Base-by-base conservation (phyloP, 495 filamentous ascomycete species). In the Hypoxylon perforatum region DNA sequence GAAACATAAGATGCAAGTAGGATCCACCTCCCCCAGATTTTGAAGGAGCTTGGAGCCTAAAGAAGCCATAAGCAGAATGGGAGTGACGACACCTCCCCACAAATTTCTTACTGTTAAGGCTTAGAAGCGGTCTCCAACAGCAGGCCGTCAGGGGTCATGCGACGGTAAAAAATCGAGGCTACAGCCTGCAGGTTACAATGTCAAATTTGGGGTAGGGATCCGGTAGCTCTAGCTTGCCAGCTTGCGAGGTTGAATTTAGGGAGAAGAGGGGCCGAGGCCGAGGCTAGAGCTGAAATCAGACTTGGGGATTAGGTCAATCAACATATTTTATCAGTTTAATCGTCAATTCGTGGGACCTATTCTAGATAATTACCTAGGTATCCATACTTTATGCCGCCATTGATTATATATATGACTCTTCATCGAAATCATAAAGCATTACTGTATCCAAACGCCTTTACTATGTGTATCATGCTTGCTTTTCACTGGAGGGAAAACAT, bases 21-120 rank as follows among this genome's bases (percentile, higher is more conserved):
- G 49, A 25, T 46, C 55, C 55, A 65, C 62, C 48, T 65, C 22
- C 62, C 62, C 62, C 62, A 59, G 62, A 41, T 65, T 65, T 65
- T 48, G 55, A 65, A 48, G 61, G 30, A 39, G 44, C 3, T n/a
- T n/a, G 4, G 39, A 45, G 18, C 61, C 38, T 38, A 25, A 54
- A 46, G 28, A 55, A 63, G 35, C 50, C 46, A 57, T 46, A 45
- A 35, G 22, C 28, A 25, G 35, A 51, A 14, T 23, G 64, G 41
- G 42, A 52, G 64, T 67, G 59, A 68, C 65, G 65, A 63, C 53
- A 68, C 25, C 54, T 63, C 65, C 10, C 65, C 65, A 68, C 47
- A 62, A 67, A 53, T 53, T 38, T 21, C n/a, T 17, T 18, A 33
- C 38, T 30, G 44, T 56, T 42, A 11, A 23, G 46, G 39, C 17